Conservation (phyloP, 208 protist genomes). For the Jaenimonas drosophilae region DNA sequence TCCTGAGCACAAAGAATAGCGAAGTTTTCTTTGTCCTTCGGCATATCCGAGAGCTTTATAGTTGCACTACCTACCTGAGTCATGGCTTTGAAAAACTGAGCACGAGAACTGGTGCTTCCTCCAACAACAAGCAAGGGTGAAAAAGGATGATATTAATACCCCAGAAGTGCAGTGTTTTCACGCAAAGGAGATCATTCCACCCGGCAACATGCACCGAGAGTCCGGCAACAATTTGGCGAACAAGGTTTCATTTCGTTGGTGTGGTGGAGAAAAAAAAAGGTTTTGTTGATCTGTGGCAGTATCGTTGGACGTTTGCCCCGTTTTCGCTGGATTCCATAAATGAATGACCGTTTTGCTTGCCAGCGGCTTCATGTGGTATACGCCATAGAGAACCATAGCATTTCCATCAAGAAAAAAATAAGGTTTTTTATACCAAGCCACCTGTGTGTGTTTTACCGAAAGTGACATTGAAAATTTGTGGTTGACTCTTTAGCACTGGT, state of each 20-base stretch:
- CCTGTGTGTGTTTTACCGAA: background rate
- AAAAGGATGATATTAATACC: background rate
- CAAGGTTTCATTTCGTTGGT: constrained; percentile 1
- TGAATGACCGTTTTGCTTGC: background rate
- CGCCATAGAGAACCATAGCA: background rate
- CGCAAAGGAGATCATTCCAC: background rate
- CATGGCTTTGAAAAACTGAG: constrained; percentile 21
- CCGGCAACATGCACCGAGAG: background rate
- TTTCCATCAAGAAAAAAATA: background rate
- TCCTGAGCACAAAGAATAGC: constrained; percentile 96
- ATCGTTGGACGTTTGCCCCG: background rate
- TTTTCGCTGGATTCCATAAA: background rate
- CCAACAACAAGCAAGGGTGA: background rate
- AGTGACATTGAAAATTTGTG: no score
- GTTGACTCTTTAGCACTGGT: constrained; percentile 13
- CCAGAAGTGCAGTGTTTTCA: background rate
- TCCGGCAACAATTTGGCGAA: background rate
- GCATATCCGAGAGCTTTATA: constrained; percentile 93
- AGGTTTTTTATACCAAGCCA: background rate
- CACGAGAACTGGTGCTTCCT: background rate
- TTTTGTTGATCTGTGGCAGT: background rate
- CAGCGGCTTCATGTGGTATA: background rate
- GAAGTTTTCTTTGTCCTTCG: constrained; percentile 95
- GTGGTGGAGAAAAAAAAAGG: background rate
- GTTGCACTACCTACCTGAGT: constrained; percentile 69